A percentile compares a stretch with the other conserved stretches of the same genome.
phyloP scores from a whole-genome alignment of 345 rosid genomes.

The Physaria fendleri region DNA sequence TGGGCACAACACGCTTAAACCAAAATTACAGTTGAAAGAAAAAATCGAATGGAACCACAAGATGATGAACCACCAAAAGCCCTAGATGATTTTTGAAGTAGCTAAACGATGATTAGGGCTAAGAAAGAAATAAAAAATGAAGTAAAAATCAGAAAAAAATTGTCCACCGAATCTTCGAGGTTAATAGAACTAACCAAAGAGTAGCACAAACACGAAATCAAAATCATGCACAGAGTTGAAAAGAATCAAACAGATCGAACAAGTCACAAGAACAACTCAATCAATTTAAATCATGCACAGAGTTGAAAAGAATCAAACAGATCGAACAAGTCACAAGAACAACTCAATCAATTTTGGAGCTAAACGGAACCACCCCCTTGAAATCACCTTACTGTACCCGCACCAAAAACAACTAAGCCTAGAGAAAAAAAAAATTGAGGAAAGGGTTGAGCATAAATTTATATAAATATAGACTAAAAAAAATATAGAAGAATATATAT shows the following conservation, averaged over 20 bases:
- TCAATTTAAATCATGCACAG: too few species aligned
- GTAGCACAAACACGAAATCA: background rate
- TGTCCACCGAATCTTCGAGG: background rate
- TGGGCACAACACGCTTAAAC: background rate
- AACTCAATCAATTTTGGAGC: too few species aligned
- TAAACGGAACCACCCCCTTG: too few species aligned
- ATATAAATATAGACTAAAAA: too few species aligned
- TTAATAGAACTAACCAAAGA: background rate
- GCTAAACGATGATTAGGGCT: background rate
- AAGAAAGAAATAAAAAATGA: too few species aligned
- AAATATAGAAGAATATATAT: too few species aligned
- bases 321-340: too few species aligned
- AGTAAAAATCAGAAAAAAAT: background rate
- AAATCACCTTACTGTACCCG: too few species aligned
- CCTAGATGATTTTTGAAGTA: background rate
- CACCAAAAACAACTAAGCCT: too few species aligned
- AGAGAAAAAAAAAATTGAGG: too few species aligned
- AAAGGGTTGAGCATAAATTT: too few species aligned
- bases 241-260: slow-evolving; percentile 13
- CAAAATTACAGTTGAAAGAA: background rate
- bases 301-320: too few species aligned
- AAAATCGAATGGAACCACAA: background rate
- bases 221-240: slow-evolving; percentile 24
- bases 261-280: background rate
- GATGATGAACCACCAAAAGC: background rate